phyloP scores from a whole-genome alignment of 352 stramenopile species.

The Globisporangium solare region DNA sequence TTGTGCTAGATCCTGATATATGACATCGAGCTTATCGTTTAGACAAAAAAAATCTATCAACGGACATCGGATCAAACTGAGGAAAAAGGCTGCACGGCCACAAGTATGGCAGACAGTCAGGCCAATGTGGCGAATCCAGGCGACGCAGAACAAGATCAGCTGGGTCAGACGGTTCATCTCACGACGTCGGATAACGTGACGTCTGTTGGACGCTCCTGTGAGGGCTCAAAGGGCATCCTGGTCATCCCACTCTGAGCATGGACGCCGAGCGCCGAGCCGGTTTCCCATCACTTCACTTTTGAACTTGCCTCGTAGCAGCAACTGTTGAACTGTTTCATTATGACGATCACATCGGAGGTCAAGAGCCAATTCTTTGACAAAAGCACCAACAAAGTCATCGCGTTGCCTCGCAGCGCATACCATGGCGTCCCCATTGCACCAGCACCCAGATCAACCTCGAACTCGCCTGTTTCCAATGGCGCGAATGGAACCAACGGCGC shows the following conservation, averaged over 20 bases:
- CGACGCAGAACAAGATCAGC: no score
- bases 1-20: no score
- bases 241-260: no score
- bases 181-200: no score
- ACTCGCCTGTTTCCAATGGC: not conserved
- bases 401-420: constrained; percentile 17
- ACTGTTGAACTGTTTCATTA: not conserved
- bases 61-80: no score
- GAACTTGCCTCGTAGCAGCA: not conserved
- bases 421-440: not conserved
- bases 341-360: constrained; percentile 37
- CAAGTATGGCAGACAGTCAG: no score
- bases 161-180: no score
- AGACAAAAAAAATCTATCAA: no score
- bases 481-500: constrained; percentile 11
- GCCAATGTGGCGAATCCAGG: no score
- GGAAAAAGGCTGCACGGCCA: no score
- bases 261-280: not conserved
- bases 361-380: constrained; percentile 32
- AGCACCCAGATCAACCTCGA: not conserved
- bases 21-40: no score
- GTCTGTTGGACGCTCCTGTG: no score
- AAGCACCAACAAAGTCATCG: constrained; percentile 29
- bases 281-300: not conserved
- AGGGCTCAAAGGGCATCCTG: not conserved